These are phyloP conservation scores for Juglanconis sp. DNA, from an alignment of 2,329 filamentous ascomycete species.

Conservation along the genomic window DNA sequence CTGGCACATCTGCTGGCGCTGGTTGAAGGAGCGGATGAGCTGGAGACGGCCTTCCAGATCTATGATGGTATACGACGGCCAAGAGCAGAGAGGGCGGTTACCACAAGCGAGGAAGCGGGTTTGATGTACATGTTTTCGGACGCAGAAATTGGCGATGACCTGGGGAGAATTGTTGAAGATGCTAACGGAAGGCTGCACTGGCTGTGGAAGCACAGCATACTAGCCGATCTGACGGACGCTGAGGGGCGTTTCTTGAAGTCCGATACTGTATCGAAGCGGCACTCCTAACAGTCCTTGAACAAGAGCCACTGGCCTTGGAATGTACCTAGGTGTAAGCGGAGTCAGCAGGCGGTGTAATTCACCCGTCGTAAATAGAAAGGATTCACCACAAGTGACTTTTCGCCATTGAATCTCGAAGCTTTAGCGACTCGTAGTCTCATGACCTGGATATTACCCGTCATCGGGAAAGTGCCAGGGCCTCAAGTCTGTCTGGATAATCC, in stretches of 20 bases:
- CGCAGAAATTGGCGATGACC: slow-evolving; percentile 25
- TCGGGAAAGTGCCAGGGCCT: too few species aligned
- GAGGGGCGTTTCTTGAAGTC: neutral
- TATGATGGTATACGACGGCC: slow-evolving; percentile 27
- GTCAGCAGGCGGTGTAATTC: too few species aligned
- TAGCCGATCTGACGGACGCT: slow-evolving; percentile 22
- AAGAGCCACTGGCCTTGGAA: too few species aligned
- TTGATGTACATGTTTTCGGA: slow-evolving; percentile 26
- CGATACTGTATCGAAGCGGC: too few species aligned
- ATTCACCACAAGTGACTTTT: too few species aligned
- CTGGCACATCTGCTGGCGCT: slow-evolving; percentile 7
- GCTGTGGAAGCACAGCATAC: slow-evolving; percentile 31
- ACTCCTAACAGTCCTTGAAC: neutral
- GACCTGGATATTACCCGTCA: too few species aligned
- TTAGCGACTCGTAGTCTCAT: too few species aligned
- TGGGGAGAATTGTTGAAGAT: slow-evolving; percentile 29
- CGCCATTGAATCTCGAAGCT: too few species aligned
- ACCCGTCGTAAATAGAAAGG: too few species aligned
- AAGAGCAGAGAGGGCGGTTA: slow-evolving; percentile 26
- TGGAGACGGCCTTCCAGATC: slow-evolving; percentile 21
- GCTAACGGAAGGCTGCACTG: slow-evolving; percentile 28
- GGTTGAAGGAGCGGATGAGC: slow-evolving; percentile 1
- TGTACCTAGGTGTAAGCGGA: too few species aligned
- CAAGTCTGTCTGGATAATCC: too few species aligned
- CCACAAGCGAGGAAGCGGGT: slow-evolving; percentile 27